Evolutionary conservation across 306 rosid genomes (phyloP).

Genomic region (Quillaja saponaria): DNA sequence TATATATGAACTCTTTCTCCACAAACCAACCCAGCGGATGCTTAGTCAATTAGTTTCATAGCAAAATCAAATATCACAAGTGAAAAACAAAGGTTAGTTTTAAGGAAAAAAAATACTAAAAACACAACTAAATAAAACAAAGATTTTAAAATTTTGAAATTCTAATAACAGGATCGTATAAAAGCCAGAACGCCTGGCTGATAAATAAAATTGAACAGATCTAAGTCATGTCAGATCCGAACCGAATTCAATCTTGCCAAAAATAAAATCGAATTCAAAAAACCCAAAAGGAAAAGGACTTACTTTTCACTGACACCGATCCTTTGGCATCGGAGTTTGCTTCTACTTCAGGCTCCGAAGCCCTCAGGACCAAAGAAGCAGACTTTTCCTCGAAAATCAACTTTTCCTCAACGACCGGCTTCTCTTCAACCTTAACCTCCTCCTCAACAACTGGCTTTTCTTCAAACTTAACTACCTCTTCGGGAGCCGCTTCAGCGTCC

Average conservation of each 20-base stretch:
- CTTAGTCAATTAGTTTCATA: no score
- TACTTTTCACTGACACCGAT: slow-evolving; percentile 49
- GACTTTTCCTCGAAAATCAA: slow-evolving; percentile 34
- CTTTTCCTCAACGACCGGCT: slow-evolving; percentile 37
- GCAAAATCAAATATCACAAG: neutral
- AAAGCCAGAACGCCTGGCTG: neutral
- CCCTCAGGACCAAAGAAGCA: slow-evolving; percentile 25
- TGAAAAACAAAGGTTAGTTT: neutral
- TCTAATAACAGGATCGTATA: neutral
- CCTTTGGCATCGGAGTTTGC: slow-evolving; percentile 39
- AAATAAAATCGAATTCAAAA: neutral
- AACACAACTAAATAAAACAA: neutral
- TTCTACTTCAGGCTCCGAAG: slow-evolving; percentile 20
- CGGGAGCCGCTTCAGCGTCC: slow-evolving; percentile 36
- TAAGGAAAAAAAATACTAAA: neutral
- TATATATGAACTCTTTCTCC: no score
- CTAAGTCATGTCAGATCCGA: neutral
- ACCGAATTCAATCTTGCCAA: neutral
- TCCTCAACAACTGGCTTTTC: slow-evolving; percentile 41
- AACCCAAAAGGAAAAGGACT: slow-evolving; percentile 15
- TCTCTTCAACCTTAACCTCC: slow-evolving; percentile 43
- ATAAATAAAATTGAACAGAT: slow-evolving; percentile 17
- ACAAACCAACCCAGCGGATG: no score
- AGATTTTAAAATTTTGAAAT: neutral
- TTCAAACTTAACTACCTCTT: slow-evolving; percentile 34